Evolutionary conservation across 352 stramenopile species (phyloP).

Genomic region (Phytophthora pseudosyringae): DNA sequence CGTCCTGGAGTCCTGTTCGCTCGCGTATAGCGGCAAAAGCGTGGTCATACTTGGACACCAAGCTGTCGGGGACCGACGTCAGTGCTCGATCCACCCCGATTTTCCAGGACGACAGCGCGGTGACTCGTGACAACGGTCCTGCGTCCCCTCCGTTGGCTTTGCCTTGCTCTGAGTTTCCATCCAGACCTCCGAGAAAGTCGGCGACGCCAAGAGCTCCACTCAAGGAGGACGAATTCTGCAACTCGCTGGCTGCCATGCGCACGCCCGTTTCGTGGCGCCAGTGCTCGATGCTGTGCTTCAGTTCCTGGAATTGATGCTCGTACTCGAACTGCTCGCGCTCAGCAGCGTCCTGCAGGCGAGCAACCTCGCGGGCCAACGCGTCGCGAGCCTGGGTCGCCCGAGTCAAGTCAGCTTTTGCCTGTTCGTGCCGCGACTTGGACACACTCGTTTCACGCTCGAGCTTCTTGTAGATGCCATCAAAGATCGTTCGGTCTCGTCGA

Average conservation of each 20-base stretch:
- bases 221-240: conserved; percentile 12
- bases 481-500: conserved; percentile 73
- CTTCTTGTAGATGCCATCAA: conserved; percentile 89
- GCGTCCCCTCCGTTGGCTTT: conserved; percentile 34
- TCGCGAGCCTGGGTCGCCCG: conserved; percentile 54
- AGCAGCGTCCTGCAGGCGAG: conserved; percentile 50
- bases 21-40: conserved; percentile 68
- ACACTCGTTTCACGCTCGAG: conserved; percentile 76
- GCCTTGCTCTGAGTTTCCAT: conserved; percentile 19
- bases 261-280: conserved; percentile 44
- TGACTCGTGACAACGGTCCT: conserved; percentile 52
- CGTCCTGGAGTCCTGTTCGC: conserved; percentile 61
- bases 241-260: conserved; percentile 17
- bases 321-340: conserved; percentile 66
- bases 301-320: conserved; percentile 67
- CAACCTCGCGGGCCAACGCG: conserved; percentile 53
- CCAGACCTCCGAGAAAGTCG: conserved; percentile 23
- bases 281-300: conserved; percentile 62
- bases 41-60: conserved; percentile 67
- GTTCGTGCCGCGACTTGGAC: conserved; percentile 55
- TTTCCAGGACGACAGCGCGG: conserved; percentile 73
- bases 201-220: conserved; percentile 14
- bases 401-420: conserved; percentile 49
- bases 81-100: conserved; percentile 76
- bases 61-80: conserved; percentile 45